Evolutionary conservation across 78 protist genomes (phyloP), one percentile per base, ranked within the genome.

Genomic region (Anaeramoeba flamelloides): DNA sequence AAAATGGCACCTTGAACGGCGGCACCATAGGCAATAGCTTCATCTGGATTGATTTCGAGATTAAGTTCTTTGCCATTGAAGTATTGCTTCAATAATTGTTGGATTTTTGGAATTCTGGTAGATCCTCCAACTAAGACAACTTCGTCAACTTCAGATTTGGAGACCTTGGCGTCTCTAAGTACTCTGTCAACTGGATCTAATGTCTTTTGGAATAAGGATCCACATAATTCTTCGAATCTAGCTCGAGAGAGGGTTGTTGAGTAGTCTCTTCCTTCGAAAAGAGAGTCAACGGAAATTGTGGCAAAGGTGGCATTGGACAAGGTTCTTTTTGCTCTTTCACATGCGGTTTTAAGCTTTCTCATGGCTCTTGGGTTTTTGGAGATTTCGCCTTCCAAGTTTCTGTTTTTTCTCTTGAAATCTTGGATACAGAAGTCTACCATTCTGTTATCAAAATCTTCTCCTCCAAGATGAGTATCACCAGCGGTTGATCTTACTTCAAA

Each of bases 11-110:
- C 99, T 93, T 93, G 99, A 30, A 94, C 95, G 34, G 99, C 99
- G 64, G 99, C 99, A 33, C 99, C 99, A 86, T 97, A 93, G 76
- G 99, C 99, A 32, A 97, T 98, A 8, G 97, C 97, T 92, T 94
- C 99, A 74, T 95, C 98, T 30, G 99, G 96, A 89, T 96, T 96
- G 93, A 93, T 91, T 79, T 64, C 91, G n/a, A n/a, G n/a, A n/a
- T 78, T 74, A 32, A 86, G 91, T 79, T 90, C 97, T 88, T 92
- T 94, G 79, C 99, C 98, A 81, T 88, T 81, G 92, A 97, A 94
- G 87, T 76, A 94, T 83, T 97, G 97, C 31, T 75, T 77, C 84
- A 95, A 88, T 79, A 94, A 84, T 79, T 86, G 80, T 91, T 92
- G 98, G n/a, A 94, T 88, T 89, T 91, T 90, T 41, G 99, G 98